phyloP scores from a whole-genome alignment of 2,329 filamentous ascomycete genomes.

The Davidsoniella eucalypti region DNA sequence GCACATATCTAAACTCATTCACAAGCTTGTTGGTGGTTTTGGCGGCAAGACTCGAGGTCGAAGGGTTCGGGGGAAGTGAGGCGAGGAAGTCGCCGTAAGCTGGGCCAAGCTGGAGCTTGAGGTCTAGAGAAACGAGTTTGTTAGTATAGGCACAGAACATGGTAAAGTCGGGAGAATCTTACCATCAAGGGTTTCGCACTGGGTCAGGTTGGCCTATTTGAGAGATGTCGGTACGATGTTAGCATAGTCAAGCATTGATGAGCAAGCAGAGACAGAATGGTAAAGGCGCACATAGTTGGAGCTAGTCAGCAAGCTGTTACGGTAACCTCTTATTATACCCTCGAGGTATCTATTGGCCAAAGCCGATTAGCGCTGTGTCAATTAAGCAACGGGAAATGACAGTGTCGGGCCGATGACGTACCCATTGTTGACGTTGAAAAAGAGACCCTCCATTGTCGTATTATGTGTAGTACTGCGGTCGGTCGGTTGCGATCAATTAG shows the following conservation, averaged over 20 bases:
- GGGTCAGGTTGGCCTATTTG: conserved; percentile 85
- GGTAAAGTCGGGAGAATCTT: conserved; percentile 17
- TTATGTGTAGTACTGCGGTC: conserved; percentile 12
- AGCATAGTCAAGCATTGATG: conserved; percentile 72
- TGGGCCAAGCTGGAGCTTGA: conserved; percentile 92
- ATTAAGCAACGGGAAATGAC: not conserved
- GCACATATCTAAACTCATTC: conserved; percentile 89
- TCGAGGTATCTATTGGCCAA: conserved; percentile 64
- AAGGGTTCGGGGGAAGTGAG: conserved; percentile 85
- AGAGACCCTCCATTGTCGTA: conserved; percentile 67
- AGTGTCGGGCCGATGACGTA: conserved; percentile 24
- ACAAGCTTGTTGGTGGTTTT: conserved; percentile 98
- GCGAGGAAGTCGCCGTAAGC: conserved; percentile 95
- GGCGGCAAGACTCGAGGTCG: conserved; percentile 81
- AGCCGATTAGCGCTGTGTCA: conserved; percentile 1
- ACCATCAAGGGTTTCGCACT: conserved; percentile 98
- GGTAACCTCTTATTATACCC: conserved; percentile 91
- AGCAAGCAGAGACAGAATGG: not conserved
- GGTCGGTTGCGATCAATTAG: conserved; percentile 3
- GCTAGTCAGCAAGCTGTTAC: conserved; percentile 78
- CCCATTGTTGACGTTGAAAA: conserved; percentile 92
- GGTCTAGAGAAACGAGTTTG: conserved; percentile 40
- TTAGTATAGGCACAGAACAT: not conserved
- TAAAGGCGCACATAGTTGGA: conserved; percentile 49
- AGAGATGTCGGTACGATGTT: conserved; percentile 60